phyloP scores from a whole-genome alignment of 2,329 filamentous ascomycete genomes.

The Hymenoscyphus infarciens region DNA sequence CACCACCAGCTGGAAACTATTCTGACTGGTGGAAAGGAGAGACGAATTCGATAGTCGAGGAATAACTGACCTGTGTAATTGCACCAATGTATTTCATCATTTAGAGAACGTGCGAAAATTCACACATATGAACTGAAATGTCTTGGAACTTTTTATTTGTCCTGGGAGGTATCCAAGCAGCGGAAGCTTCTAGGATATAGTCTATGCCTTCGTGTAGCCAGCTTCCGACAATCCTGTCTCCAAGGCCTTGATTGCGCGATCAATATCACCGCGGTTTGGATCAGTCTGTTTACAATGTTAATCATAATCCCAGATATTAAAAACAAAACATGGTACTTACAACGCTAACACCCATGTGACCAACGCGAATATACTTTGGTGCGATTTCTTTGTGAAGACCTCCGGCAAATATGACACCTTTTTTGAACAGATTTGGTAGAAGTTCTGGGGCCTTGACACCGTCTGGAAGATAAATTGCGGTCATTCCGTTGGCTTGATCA shows the following conservation, averaged over 20 bases:
- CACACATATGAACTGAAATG: not conserved
- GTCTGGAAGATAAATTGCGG: conserved; percentile 91
- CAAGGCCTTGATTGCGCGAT: conserved; percentile 76
- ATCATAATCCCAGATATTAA: conserved; percentile 7
- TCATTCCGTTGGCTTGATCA: conserved; percentile 97
- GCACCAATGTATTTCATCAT: conserved; percentile 21
- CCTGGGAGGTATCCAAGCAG: not conserved
- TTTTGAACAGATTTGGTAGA: conserved; percentile 78
- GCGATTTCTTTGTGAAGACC: conserved; percentile 96
- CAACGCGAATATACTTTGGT: conserved; percentile 88
- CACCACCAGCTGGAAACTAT: not conserved
- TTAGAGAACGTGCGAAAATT: conserved; percentile 15
- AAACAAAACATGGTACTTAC: conserved; percentile 44
- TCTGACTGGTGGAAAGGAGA: conserved; percentile 1
- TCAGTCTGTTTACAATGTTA: conserved; percentile 54
- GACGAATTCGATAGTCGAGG: not conserved
- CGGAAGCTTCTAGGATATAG: not conserved
- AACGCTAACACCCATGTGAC: conserved; percentile 95
- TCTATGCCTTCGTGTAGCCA: conserved; percentile 51
- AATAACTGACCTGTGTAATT: conserved; percentile 9
- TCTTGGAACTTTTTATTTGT: not conserved
- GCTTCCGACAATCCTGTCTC: conserved; percentile 71
- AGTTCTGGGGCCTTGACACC: conserved; percentile 76
- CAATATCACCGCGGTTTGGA: conserved; percentile 73
- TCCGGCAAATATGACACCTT: conserved; percentile 89